Conservation (phyloP, 768 basidiomycete genomes). For the Russula vinacea region DNA sequence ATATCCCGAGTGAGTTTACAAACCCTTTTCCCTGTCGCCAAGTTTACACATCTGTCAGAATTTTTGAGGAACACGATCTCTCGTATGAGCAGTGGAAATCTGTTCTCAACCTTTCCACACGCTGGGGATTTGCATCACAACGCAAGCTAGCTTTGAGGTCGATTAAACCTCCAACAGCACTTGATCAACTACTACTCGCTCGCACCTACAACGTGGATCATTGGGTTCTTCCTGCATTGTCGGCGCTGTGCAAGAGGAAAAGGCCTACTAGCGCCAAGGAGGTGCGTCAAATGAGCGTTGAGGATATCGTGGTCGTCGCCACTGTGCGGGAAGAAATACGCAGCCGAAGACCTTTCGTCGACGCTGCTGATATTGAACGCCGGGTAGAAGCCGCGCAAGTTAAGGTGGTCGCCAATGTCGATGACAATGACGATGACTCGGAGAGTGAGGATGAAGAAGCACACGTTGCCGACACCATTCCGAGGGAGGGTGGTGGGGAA, state of each 20-base stretch:
- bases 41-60: not conserved
- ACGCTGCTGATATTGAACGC: not conserved
- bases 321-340: slow-evolving; percentile 12
- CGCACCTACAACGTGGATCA: slow-evolving; percentile 13
- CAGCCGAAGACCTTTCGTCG: not conserved
- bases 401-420: too few relatives aligned
- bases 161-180: slow-evolving; percentile 9
- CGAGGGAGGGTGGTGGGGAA: too few relatives aligned
- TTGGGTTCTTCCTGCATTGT: slow-evolving; percentile 20
- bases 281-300: slow-evolving; percentile 4
- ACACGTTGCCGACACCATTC: too few relatives aligned
- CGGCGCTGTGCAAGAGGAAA: slow-evolving; percentile 16
- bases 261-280: slow-evolving; percentile 5
- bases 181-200: slow-evolving; percentile 17
- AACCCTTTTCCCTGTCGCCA: not conserved
- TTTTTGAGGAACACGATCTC: slow-evolving; percentile 9
- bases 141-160: slow-evolving; percentile 23
- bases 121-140: slow-evolving; percentile 35
- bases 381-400: not conserved
- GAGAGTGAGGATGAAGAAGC: too few relatives aligned
- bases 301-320: slow-evolving; percentile 16
- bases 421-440: too few relatives aligned
- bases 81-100: slow-evolving; percentile 33
- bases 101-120: slow-evolving; percentile 33
- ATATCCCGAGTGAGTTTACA: slow-evolving; percentile 20